phyloP scores from a whole-genome alignment of 2,329 filamentous ascomycete genomes.

The Botrytis elliptica region DNA sequence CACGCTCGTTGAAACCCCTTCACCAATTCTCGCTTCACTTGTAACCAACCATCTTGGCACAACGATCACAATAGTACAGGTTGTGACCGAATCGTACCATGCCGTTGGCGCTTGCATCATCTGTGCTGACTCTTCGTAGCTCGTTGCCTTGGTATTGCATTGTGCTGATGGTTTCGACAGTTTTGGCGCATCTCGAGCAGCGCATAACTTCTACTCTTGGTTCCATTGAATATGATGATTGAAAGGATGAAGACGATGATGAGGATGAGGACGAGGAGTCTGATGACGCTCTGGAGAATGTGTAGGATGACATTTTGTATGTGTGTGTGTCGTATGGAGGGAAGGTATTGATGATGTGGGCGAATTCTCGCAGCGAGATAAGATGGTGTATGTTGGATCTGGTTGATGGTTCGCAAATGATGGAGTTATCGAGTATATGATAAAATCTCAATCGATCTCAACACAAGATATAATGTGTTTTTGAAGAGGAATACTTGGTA shows the following conservation, averaged over 20 bases:
- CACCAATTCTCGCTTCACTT: conserved; percentile 45
- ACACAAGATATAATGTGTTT: background rate
- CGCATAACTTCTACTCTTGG: conserved; percentile 55
- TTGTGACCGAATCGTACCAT: conserved; percentile 66
- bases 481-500: background rate
- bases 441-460: background rate
- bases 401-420: background rate
- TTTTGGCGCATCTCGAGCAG: conserved; percentile 60
- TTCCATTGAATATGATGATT: conserved; percentile 22
- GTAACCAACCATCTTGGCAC: conserved; percentile 63
- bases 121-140: conserved; percentile 42
- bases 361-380: background rate
- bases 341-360: background rate
- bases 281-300: conserved; percentile 26
- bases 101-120: conserved; percentile 56
- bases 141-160: conserved; percentile 23
- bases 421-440: background rate
- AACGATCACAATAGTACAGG: conserved; percentile 65
- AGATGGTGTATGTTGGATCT: background rate
- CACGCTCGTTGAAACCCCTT: conserved; percentile 10
- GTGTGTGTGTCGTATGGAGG: background rate
- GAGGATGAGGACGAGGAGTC: conserved; percentile 26
- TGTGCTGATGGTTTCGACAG: conserved; percentile 56
- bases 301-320: conserved; percentile 5
- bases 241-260: conserved; percentile 27